Conservation (phyloP, 2,329 filamentous ascomycete species). For the Scleromitrula shiraiana region DNA sequence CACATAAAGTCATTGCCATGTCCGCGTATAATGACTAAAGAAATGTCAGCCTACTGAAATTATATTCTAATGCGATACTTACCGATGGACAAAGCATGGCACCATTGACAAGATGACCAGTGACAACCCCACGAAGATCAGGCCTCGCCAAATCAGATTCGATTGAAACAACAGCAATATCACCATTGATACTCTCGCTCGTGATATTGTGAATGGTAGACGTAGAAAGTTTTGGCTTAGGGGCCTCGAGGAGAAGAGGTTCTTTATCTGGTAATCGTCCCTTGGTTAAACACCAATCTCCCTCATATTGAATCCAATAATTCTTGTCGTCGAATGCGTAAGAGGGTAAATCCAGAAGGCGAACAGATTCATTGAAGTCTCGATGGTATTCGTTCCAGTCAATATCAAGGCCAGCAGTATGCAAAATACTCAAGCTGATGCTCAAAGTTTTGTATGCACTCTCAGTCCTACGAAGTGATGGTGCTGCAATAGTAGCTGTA, state of each 20-base stretch:
- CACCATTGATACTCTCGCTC: constrained; percentile 43
- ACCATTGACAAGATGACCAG: constrained; percentile 50
- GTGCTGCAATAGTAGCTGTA: constrained; percentile 41
- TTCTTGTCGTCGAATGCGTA: constrained; percentile 65
- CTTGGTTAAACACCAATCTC: constrained; percentile 62
- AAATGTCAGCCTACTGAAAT: constrained; percentile 16
- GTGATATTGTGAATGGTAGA: constrained; percentile 31
- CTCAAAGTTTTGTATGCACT: constrained; percentile 56
- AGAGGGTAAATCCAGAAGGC: constrained; percentile 55
- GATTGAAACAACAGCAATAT: constrained; percentile 41
- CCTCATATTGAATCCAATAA: constrained; percentile 56
- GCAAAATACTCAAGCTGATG: constrained; percentile 48
- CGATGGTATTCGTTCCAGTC: constrained; percentile 65
- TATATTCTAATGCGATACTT: not conserved
- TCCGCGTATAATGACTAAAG: constrained; percentile 46
- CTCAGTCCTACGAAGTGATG: constrained; percentile 55
- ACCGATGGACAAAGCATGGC: constrained; percentile 38
- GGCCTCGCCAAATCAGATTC: constrained; percentile 45
- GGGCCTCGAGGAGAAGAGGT: constrained; percentile 48
- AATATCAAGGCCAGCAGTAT: constrained; percentile 53
- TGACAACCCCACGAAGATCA: constrained; percentile 33
- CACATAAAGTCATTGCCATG: constrained; percentile 49
- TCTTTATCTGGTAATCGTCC: constrained; percentile 35
- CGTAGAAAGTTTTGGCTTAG: constrained; percentile 42
- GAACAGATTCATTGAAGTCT: constrained; percentile 48